phyloP scores from a whole-genome alignment of 2,329 filamentous ascomycete genomes.

The Cladosporium sp. region DNA sequence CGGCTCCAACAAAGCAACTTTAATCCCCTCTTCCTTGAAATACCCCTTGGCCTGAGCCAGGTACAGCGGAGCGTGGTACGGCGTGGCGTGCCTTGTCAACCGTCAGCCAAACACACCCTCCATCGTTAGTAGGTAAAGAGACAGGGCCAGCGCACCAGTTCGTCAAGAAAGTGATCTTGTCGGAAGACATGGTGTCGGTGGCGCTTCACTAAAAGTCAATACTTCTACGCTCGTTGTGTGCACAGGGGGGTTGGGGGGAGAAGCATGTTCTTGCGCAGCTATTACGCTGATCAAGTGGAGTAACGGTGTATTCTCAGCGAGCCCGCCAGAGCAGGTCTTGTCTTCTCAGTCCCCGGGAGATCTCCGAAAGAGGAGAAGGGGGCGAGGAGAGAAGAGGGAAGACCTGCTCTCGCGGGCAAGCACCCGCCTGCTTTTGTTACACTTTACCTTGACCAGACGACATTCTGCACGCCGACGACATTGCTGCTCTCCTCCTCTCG shows the following conservation, averaged over 20 bases:
- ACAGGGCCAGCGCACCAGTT: constrained; percentile 56
- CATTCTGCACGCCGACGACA: neutral
- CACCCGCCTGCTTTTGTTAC: constrained; percentile 37
- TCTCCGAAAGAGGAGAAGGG: neutral
- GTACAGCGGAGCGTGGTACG: constrained; percentile 73
- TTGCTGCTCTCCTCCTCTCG: neutral
- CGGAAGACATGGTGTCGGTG: constrained; percentile 64
- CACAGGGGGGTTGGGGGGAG: constrained; percentile 40
- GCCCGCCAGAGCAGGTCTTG: constrained; percentile 15
- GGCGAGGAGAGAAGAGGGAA: constrained; percentile 13
- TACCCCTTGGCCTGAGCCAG: constrained; percentile 69
- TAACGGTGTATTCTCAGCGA: constrained; percentile 67
- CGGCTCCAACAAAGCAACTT: constrained; percentile 70
- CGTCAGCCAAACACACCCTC: constrained; percentile 5
- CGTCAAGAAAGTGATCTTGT: constrained; percentile 79
- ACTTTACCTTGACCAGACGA: constrained; percentile 37
- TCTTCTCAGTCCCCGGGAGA: too few relatives aligned
- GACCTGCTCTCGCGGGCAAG: constrained; percentile 18
- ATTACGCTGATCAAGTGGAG: constrained; percentile 82
- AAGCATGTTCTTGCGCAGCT: constrained; percentile 80
- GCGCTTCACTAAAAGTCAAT: constrained; percentile 35
- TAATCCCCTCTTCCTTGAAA: constrained; percentile 69
- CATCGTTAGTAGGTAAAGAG: neutral
- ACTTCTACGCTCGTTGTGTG: neutral
- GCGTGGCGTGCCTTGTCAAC: constrained; percentile 63